Base-by-base conservation (phyloP, 208 protist genomes). In the Vickermania ingenoplastis region DNA sequence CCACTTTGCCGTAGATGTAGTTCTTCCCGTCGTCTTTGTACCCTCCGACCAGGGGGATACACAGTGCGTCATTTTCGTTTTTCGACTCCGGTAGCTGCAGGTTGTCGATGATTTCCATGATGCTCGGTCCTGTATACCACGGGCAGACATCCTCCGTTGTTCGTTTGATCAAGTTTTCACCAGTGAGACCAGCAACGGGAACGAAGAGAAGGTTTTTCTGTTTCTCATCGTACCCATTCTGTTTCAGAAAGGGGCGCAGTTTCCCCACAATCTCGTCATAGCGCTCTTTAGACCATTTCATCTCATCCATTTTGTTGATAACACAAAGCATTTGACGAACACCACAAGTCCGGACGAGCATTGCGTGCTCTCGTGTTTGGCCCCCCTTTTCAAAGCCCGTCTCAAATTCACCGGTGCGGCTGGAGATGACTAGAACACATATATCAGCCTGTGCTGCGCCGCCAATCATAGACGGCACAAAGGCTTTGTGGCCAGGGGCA, bases 271-370 rank as follows among this genome's bases (percentile, higher is more conserved):
- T 99, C 66, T 97, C 89, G 71, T 97, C 81, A 77, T 98, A 99
- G 65, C 96, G 75, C 53, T 97, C 97, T 63, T 97, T 74, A 30
- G 65, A 79, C 96, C 94, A 99, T 23, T 86, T 72, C 55, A 99
- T 97, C 65, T 99, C 98, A 79, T 99, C 98, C 98, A 99, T 99
- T 82, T 99, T 99, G 90, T 99, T 99, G 61, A 99, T 91, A 17
- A 95, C 91, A 31, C 99, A 96, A 30, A 99, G 89, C 62, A 99
- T 89, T 58, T 97, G 83, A 53, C 93, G 89, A 41, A 99, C 93
- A 51, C 98, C 98, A 60, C 97, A 92, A 27, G 98, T 99, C 67
- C 98, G 99, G 31, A 98, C 97, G 3, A 99, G 86, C 75, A 99
- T 93, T 7, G 97, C 96, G 81, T 99, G 98, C 83, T 99, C 98